A percentile compares a stretch with the other conserved stretches of the same genome.
phyloP scores from a whole-genome alignment of 768 basidiomycete genomes.

The Cyclocybe aegerita region DNA sequence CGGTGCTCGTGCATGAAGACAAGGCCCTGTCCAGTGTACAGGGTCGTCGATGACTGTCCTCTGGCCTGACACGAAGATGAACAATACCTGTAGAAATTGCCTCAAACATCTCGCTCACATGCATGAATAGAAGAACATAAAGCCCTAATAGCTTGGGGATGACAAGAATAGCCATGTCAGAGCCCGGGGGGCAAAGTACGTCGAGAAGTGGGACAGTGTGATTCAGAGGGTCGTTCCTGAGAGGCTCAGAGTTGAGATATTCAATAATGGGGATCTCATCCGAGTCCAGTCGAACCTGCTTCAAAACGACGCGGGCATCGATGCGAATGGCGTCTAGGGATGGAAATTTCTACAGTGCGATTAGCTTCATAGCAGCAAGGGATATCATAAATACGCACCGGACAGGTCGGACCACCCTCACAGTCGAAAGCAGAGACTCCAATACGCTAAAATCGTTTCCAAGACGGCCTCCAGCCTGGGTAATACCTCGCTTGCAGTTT shows the following conservation, averaged over 20 bases:
- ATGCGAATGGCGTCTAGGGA: background rate
- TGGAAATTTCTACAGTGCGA: too few species aligned
- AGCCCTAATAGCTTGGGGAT: background rate
- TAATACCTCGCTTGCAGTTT: constrained; percentile 16
- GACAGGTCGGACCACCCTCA: too few species aligned
- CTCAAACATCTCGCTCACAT: too few species aligned
- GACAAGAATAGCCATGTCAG: background rate
- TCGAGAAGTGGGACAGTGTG: background rate
- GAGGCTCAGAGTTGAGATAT: background rate
- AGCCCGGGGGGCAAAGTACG: background rate
- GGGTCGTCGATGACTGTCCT: too few species aligned
- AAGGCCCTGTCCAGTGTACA: too few species aligned
- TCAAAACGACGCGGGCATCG: background rate
- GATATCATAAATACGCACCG: too few species aligned
- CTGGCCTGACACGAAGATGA: too few species aligned
- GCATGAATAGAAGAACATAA: background rate
- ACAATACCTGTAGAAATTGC: too few species aligned
- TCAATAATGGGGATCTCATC: background rate
- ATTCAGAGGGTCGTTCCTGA: background rate
- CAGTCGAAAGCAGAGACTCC: too few species aligned
- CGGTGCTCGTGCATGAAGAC: too few species aligned
- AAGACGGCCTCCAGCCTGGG: constrained; percentile 18
- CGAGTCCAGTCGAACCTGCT: background rate
- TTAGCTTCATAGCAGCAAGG: too few species aligned
- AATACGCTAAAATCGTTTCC: too few species aligned